Evolutionary conservation across 306 rosid species (phyloP).

Genomic region (Fagus sylvatica): DNA sequence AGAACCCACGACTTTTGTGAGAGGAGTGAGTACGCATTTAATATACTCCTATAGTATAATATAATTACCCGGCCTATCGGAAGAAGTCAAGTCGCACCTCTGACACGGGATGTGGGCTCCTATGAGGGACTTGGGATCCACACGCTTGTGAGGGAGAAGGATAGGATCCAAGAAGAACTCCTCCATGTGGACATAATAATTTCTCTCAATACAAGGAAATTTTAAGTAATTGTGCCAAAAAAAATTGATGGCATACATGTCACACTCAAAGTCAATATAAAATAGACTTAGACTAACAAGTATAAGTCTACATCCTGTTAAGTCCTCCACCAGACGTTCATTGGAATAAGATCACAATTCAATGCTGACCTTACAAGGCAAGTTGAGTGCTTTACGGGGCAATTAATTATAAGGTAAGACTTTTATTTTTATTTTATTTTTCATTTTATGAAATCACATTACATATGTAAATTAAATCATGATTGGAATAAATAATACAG

Average conservation of each 20-base stretch:
- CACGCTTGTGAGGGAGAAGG: no score
- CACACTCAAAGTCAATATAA: conserved; percentile 14
- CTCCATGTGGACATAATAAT: no score
- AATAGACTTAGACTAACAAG: not conserved
- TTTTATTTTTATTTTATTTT: not conserved
- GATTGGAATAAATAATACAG: not conserved
- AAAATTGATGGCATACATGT: not conserved
- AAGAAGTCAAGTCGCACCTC: no score
- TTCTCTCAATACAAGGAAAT: not conserved
- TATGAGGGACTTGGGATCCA: no score
- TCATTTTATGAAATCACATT: not conserved
- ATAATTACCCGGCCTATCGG: no score
- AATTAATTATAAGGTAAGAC: not conserved
- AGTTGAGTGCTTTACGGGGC: conserved; percentile 27
- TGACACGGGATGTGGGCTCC: no score
- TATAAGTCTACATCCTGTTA: not conserved
- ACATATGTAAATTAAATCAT: not conserved
- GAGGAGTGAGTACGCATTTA: no score
- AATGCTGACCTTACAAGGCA: conserved; percentile 27
- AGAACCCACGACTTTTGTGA: no score
- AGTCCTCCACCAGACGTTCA: conserved; percentile 19
- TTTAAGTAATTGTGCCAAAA: not conserved
- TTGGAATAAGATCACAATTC: conserved; percentile 4
- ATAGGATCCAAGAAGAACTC: no score
- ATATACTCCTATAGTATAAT: no score